Base-by-base conservation (phyloP, 1,284 basidiomycete species). In the Anthracocystis panici-leucophaei region DNA sequence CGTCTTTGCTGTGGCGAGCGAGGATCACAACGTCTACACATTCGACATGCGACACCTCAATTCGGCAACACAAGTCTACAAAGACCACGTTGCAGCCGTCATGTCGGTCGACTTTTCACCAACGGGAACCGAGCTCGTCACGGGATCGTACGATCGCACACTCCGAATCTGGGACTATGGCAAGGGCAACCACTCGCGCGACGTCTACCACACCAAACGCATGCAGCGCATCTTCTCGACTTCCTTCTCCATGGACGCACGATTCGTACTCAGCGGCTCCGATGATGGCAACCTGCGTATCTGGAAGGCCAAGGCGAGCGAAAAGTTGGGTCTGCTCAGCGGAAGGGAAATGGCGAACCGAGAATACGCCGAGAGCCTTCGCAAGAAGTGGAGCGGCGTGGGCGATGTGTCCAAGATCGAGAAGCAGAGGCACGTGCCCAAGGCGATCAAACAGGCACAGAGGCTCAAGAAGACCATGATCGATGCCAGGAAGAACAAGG, bases 11-110 rank as follows among this genome's bases (percentile, higher is more conserved):
- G 90, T 98, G 16, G 97, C 93, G 14, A 97, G 94, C 1, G 97
- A 99, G 87, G 97, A 99, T 85, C 95, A 98, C 87, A 97, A 98
- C 82, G 88, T 99, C 44, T 99, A 99, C 87, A 98, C 97, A 0
- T 99, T 97, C 85, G 97, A 99, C 84, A 93, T 99, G 70, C 90
- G 96, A 48, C 91, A 93, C 65, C 88, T 99, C 53, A 87, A 89
- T 11, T 89, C 89, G 0, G 95, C 97, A 2, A 93, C 91, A 4
- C 93, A 97, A 79, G 93, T 99, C 49, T 99, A 97, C 89, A 99
- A 98, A 86, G 95, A 91, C 1, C 97, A 99, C 86, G 95, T 98
- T 14, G 93, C 94, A 0, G 94, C 95, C 5, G 95, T 97, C 35
- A 85, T 87, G 86, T 84, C 82, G 8, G 80, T 83, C 55, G 85